Percentiles rank a stretch among this genome's conserved stretches.
These are phyloP conservation scores for Debaryomyces robertsiae DNA, from an alignment of 1,139 yeast species.

Conservation along the genomic window DNA sequence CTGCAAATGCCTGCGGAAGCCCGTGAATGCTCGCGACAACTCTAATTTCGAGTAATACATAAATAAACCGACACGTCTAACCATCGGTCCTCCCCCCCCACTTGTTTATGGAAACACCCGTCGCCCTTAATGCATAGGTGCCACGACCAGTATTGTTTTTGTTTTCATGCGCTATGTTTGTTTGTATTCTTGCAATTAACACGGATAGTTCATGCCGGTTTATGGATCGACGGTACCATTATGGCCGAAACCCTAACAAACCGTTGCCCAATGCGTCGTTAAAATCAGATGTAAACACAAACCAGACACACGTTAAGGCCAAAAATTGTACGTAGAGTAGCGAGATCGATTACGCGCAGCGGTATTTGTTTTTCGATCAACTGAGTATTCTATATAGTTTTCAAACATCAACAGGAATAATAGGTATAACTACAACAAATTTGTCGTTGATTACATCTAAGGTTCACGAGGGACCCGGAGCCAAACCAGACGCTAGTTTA, in stretches of 20 bases:
- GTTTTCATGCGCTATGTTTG: slow-evolving; percentile 5
- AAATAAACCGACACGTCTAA: slow-evolving; percentile 9
- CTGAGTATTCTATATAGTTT: slow-evolving; percentile 7
- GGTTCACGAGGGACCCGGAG: not conserved
- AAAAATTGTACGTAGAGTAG: slow-evolving; percentile 2
- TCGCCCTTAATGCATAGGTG: not conserved
- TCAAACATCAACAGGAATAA: slow-evolving; percentile 1
- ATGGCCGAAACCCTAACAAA: slow-evolving; percentile 4
- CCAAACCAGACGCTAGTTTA: not conserved
- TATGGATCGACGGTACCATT: slow-evolving; percentile 3
- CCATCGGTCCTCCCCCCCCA: not conserved
- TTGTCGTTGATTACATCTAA: slow-evolving; percentile 1
- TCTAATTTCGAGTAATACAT: slow-evolving; percentile 4
- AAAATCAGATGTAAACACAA: slow-evolving; percentile 2
- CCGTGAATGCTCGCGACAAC: too few species aligned
- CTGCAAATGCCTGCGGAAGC: too few species aligned
- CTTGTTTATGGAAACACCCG: not conserved
- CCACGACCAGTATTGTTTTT: not conserved
- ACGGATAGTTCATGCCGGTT: slow-evolving; percentile 1
- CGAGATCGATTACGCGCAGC: slow-evolving; percentile 4
- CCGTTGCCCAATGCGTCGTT: slow-evolving; percentile 4
- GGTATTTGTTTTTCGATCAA: slow-evolving; percentile 9
- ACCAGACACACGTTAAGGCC: slow-evolving; percentile 3
- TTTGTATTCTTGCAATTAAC: not conserved
- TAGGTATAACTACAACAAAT: slow-evolving; percentile 3